Conservation (phyloP, 73 alveolate species). For the Tetrahymena borealis region DNA sequence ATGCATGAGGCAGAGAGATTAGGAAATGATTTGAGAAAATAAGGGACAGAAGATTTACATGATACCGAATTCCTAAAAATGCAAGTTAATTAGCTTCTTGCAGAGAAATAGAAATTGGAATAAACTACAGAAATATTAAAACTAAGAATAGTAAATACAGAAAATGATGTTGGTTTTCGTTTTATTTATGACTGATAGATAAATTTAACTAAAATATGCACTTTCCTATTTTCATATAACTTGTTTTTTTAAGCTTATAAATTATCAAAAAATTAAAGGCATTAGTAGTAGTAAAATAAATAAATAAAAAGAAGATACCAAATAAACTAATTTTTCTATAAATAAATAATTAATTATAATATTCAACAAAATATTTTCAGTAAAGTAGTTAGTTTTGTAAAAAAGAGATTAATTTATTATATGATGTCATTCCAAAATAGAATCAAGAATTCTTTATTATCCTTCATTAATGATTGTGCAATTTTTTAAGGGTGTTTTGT, state of each 20-base stretch:
- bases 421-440: too few species aligned
- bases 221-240: neutral
- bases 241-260: neutral
- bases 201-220: neutral
- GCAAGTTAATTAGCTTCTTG: neutral
- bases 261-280: too few species aligned
- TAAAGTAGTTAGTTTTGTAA: too few species aligned
- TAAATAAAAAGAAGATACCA: too few species aligned
- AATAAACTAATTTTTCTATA: too few species aligned
- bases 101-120: neutral
- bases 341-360: too few species aligned
- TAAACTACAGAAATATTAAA: neutral
- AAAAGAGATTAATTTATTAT: too few species aligned
- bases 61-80: neutral
- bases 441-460: too few species aligned
- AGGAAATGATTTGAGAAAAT: neutral
- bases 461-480: neutral
- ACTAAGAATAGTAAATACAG: neutral
- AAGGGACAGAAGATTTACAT: neutral
- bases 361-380: too few species aligned
- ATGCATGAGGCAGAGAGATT: neutral
- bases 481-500: neutral
- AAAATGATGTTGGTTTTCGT: conserved; percentile 2
- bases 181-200: neutral
- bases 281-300: too few species aligned